A percentile compares a stretch with the other conserved stretches of the same genome.
Evolutionary conservation across 2,329 filamentous ascomycete species (phyloP).

Genomic region (Boeremia exigua): DNA sequence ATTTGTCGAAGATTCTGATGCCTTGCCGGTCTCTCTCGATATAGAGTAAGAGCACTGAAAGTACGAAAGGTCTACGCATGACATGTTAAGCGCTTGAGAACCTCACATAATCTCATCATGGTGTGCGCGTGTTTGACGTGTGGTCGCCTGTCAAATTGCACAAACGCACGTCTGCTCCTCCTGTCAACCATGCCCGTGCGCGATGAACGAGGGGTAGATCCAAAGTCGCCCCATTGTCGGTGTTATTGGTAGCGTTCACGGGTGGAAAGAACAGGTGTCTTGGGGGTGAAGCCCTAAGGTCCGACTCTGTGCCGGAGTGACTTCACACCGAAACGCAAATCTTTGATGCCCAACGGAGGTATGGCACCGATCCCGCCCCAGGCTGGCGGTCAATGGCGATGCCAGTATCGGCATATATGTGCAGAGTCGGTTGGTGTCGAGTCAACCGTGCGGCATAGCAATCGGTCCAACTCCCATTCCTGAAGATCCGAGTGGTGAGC

Average conservation of each 20-base stretch:
- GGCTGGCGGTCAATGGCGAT: conserved; percentile 7
- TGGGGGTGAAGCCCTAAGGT: not conserved
- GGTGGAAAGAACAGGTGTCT: not conserved
- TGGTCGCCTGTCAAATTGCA: too few species aligned
- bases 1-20: too few species aligned
- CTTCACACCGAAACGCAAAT: not conserved
- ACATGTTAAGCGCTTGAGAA: too few species aligned
- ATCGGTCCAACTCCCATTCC: conserved; percentile 6
- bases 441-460: not conserved
- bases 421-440: not conserved
- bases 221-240: not conserved
- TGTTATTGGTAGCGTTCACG: not conserved
- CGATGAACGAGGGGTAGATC: too few species aligned
- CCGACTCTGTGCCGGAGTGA: not conserved
- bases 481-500: not conserved
- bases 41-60: too few species aligned
- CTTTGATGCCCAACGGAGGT: conserved; percentile 6
- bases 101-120: too few species aligned
- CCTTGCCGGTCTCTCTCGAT: too few species aligned
- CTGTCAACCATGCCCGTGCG: too few species aligned
- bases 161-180: too few species aligned
- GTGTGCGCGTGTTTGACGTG: too few species aligned
- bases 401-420: not conserved
- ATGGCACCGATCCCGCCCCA: conserved; percentile 4
- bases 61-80: too few species aligned